Base-by-base conservation (phyloP, 1,139 yeast genomes). In the Taiozyma onychis region DNA sequence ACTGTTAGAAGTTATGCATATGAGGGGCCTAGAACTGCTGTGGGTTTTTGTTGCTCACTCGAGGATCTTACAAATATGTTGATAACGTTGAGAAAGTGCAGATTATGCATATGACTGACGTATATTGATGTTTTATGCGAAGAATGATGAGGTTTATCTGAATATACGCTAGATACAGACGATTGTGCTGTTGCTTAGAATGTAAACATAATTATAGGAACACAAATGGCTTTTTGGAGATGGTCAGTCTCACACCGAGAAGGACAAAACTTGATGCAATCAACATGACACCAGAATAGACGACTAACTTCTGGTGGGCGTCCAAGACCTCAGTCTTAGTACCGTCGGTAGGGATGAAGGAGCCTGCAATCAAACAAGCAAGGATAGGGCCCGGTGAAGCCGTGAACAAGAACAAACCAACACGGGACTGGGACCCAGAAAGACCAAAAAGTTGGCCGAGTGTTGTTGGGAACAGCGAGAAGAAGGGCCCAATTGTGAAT, bases 331-430 rank as follows among this genome's bases (percentile, higher is more conserved):
- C 47, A 8, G 39, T 26, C 1, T 43, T 39, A 3, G 45, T 21
- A 3, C 51, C 49, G 6, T 51, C 53, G n/a, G 30, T 41, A 3
- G 58, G 57, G 14, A 55, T 56, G 50, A 57, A 58, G 2, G 58
- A 54, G 1, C 62, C 62, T 32, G 59, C 57, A 21, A 58, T 57
- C 24, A 58, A n/a, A 44, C 58, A 52, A 1, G 61, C 62, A 4
- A 55, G 26, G 14, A 58, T 48, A 0, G 62, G 59, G 2, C 59
- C 61, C 5, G 61, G 62, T 2, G 55, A 39, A 8, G 59, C 48
- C 4, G 51, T 51, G 37, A 55, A 28, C 14, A 55, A 41, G 39
- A 52, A 56, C 42, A 58, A 43, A 0, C 59, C 56, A 13, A 58
- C 18, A 27, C 59, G 47, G 6, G 56, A 53, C 6, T 57, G 58